phyloP scores from a whole-genome alignment of 352 stramenopile genomes.

The Aphanomyces astaci region DNA sequence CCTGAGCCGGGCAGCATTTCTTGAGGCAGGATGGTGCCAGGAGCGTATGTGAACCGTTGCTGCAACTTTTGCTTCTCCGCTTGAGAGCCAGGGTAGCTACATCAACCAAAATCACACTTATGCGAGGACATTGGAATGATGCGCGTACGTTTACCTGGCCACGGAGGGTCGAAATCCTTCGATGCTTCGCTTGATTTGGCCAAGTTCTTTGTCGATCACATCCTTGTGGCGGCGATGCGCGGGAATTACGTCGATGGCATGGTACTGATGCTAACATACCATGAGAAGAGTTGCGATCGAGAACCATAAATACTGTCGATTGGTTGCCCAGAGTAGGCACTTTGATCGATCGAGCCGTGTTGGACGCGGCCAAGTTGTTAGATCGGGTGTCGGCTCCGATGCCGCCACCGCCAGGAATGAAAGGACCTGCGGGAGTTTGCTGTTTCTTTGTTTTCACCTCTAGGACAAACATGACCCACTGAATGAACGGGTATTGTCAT shows the following conservation, averaged over 20 bases:
- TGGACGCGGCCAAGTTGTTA: constrained; percentile 33
- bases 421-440: constrained; percentile 35
- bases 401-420: constrained; percentile 60
- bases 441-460: constrained; percentile 44
- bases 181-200: constrained; percentile 61
- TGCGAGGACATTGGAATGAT: not conserved
- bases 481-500: not conserved
- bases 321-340: constrained; percentile 35
- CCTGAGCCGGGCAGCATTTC: constrained; percentile 63
- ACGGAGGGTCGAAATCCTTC: constrained; percentile 46
- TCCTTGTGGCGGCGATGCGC: constrained; percentile 49
- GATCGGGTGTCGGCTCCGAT: constrained; percentile 38
- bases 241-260: constrained; percentile 50
- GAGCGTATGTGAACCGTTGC: constrained; percentile 62
- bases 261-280: constrained; percentile 29
- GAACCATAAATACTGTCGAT: constrained; percentile 39
- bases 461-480: constrained; percentile 17
- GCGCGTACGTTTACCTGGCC: constrained; percentile 41
- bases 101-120: constrained; percentile 3
- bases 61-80: constrained; percentile 81
- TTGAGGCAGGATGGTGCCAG: constrained; percentile 54
- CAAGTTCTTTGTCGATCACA: constrained; percentile 73
- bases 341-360: constrained; percentile 31
- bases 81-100: constrained; percentile 34
- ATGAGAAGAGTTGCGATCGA: constrained; percentile 24